A percentile compares a stretch with the other conserved stretches of the same genome.
Conservation (phyloP, 768 basidiomycete species). For the Clavulina sp. region DNA sequence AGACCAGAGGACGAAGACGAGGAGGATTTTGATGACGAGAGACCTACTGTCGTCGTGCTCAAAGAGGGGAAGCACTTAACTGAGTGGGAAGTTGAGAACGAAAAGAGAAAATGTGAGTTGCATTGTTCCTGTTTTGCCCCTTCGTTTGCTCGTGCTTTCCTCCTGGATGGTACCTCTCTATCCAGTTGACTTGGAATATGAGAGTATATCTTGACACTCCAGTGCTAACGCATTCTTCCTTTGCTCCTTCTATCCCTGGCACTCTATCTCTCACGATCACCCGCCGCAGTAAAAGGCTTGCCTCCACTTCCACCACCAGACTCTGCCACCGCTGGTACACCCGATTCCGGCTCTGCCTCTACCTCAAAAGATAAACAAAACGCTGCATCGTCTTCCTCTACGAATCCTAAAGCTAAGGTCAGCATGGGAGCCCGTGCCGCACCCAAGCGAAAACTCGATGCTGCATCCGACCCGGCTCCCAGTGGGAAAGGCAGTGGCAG, state of each 20-base stretch:
- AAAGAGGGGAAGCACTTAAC: constrained; percentile 78
- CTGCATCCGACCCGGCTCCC: not conserved
- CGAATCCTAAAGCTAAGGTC: constrained; percentile 1
- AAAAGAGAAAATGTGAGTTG: constrained; percentile 47
- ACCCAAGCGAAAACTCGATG: not conserved
- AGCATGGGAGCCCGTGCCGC: not conserved
- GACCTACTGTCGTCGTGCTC: constrained; percentile 76
- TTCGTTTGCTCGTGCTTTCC: not conserved
- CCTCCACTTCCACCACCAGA: constrained; percentile 11
- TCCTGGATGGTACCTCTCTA: not conserved
- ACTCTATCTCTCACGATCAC: not conserved
- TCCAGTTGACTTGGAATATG: too few relatives aligned
- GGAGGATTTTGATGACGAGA: constrained; percentile 59
- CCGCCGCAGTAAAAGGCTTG: constrained; percentile 11
- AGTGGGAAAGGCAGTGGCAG: not conserved
- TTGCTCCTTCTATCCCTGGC: not conserved
- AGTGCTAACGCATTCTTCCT: not conserved
- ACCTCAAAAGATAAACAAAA: constrained; percentile 11
- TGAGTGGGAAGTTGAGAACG: constrained; percentile 59
- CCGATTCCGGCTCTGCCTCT: constrained; percentile 9
- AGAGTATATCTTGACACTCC: not conserved
- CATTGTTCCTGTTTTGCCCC: not conserved
- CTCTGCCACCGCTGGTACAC: constrained; percentile 3
- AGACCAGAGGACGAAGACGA: constrained; percentile 39
- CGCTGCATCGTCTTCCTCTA: constrained; percentile 17